phyloP scores from a whole-genome alignment of 2,329 filamentous ascomycete species.

The Herpotrichia juniperi region DNA sequence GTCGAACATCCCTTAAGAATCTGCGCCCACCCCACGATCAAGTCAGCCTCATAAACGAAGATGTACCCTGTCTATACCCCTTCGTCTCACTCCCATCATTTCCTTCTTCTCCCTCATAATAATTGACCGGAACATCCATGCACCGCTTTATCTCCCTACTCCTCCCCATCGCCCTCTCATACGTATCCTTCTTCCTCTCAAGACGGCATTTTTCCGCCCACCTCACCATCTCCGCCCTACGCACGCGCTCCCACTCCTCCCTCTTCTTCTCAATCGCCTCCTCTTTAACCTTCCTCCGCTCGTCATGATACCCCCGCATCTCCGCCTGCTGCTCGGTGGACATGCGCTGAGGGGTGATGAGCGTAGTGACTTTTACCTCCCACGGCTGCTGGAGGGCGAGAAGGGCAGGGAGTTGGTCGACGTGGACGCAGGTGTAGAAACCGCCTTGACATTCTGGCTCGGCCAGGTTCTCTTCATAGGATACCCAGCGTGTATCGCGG shows the following conservation, averaged over 20 bases:
- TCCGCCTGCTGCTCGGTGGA: background rate
- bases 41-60: too few relatives aligned
- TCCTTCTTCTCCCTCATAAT: too few relatives aligned
- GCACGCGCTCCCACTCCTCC: background rate
- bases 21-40: too few relatives aligned
- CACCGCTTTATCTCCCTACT: too few relatives aligned
- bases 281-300: background rate
- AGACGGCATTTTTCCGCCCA: too few relatives aligned
- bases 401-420: background rate
- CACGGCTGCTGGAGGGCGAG: background rate
- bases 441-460: slow-evolving; percentile 1
- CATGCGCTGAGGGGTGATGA: background rate
- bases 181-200: background rate
- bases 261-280: background rate
- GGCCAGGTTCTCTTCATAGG: background rate
- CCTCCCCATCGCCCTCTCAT: background rate
- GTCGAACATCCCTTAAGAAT: too few relatives aligned
- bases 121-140: too few relatives aligned
- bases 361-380: background rate
- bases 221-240: too few relatives aligned
- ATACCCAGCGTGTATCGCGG: background rate
- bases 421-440: slow-evolving; percentile 10
- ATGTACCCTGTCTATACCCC: too few relatives aligned
- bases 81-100: too few relatives aligned
- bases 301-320: background rate